phyloP scores from a whole-genome alignment of 2,329 filamentous ascomycete species.

The Allantophomopsis lycopodina region DNA sequence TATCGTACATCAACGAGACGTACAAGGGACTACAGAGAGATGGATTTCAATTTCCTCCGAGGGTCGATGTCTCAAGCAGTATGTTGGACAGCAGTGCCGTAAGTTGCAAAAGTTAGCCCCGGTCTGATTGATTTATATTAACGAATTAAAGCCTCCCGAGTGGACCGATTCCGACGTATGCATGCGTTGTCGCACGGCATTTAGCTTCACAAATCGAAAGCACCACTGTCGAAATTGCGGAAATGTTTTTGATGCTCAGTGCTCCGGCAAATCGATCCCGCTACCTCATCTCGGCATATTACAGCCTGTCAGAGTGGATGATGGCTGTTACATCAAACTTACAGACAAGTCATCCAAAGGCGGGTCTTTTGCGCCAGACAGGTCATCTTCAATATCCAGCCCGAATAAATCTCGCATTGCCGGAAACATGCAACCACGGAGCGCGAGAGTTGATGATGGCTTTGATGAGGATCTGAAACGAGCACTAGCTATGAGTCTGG shows the following conservation, averaged over 20 bases:
- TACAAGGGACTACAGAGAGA: slow-evolving; percentile 74
- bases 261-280: slow-evolving; percentile 77
- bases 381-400: slow-evolving; percentile 24
- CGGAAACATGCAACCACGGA: slow-evolving; percentile 73
- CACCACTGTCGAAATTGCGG: slow-evolving; percentile 98
- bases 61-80: slow-evolving; percentile 75
- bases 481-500: slow-evolving; percentile 90
- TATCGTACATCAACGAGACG: slow-evolving; percentile 78
- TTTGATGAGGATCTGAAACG: slow-evolving; percentile 93
- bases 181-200: slow-evolving; percentile 90
- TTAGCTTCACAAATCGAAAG: slow-evolving; percentile 96
- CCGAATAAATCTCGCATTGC: slow-evolving; percentile 50
- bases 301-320: slow-evolving; percentile 84
- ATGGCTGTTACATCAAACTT: slow-evolving; percentile 85
- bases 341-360: slow-evolving; percentile 54
- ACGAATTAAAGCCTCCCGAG: slow-evolving; percentile 60
- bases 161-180: slow-evolving; percentile 98
- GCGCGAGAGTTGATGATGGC: slow-evolving; percentile 73
- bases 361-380: slow-evolving; percentile 23
- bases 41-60: slow-evolving; percentile 81
- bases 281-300: slow-evolving; percentile 87
- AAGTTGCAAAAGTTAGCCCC: slow-evolving; percentile 23
- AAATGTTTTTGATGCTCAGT: slow-evolving; percentile 92
- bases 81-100: slow-evolving; percentile 97
- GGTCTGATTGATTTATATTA: slow-evolving; percentile 2